A percentile compares a stretch with the other conserved stretches of the same genome.
These are phyloP conservation scores for Colletotrichum gigasporum DNA, from an alignment of 2,329 filamentous ascomycete species.

Conservation along the genomic window DNA sequence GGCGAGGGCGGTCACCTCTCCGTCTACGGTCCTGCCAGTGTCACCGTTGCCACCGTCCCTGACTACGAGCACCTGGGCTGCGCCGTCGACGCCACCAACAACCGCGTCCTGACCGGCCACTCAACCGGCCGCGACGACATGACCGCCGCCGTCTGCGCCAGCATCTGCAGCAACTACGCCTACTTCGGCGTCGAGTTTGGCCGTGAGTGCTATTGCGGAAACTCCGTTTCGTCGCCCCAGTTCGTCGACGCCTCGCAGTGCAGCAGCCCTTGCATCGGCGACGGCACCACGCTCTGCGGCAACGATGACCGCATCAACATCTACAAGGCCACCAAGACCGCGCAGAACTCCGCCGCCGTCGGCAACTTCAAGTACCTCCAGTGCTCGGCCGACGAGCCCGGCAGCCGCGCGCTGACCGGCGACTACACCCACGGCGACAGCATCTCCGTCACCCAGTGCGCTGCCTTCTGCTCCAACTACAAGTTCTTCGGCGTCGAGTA, in stretches of 20 bases:
- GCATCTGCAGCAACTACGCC: constrained; percentile 51
- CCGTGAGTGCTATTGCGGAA: constrained; percentile 34
- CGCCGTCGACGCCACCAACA: constrained; percentile 47
- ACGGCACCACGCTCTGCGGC: constrained; percentile 46
- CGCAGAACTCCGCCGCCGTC: background rate
- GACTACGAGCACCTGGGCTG: constrained; percentile 54
- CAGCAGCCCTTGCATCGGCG: constrained; percentile 44
- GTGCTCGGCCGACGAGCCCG: background rate
- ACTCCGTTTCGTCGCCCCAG: background rate
- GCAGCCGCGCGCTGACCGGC: background rate
- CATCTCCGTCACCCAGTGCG: background rate
- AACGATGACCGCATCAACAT: constrained; percentile 45
- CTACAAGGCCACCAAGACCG: constrained; percentile 36
- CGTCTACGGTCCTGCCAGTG: constrained; percentile 37
- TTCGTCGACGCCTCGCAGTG: constrained; percentile 37
- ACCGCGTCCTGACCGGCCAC: constrained; percentile 50
- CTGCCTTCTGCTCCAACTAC: background rate
- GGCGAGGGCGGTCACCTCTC: constrained; percentile 49
- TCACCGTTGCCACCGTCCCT: constrained; percentile 38
- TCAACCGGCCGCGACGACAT: constrained; percentile 53
- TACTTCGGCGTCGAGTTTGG: constrained; percentile 32
- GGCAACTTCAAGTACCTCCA: background rate
- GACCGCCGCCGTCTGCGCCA: constrained; percentile 56
- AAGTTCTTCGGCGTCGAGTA: constrained; percentile 55
- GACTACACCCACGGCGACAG: background rate